Evolutionary conservation across 2,329 filamentous ascomycete genomes (phyloP), one percentile per base, ranked within the genome.

Genomic region (Aspergillus sp.): DNA sequence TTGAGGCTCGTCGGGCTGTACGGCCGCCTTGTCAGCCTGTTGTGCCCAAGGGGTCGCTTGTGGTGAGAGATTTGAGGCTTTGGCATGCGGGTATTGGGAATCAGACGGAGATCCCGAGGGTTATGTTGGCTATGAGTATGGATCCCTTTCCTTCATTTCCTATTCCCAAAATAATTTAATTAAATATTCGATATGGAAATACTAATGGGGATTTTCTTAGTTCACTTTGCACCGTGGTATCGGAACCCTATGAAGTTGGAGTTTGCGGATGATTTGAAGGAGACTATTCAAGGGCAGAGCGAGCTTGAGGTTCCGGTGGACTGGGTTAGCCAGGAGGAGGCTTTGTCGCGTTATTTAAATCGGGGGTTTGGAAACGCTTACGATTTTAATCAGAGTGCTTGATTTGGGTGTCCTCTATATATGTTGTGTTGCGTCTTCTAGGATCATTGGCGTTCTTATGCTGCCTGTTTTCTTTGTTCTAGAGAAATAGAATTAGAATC

Each of bases 81-180:
- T 82, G 79, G 79, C 80, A 82, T 69, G 79, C 78, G 7, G 79
- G 80, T 0, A 79, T 77, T 71, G 77, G 79, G n/a, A 82, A 82
- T 66, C 61, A 66, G 42, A 73, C 72, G 2, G 59, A 72, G 13
- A 69, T 75, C 3, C 73, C 76, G 19, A 68, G 79, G 40, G 74
- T 82, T 19, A 82, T 82, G 80, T 70, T 80, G 52, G 71, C 69
- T 24, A 68, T 70, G 51, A 68, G 76, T 11, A 67, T 73, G 57
- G 27, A 11, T 30, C 8, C 3, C 27, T 11, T 30, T 11, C 3
- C 27, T 11, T 11, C 27, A 11, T 30, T 30, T 27, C n/a, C n/a
- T n/a, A n/a, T n/a, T n/a, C n/a, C n/a, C n/a, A n/a, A n/a, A n/a
- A n/a, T n/a, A n/a, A n/a, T n/a, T n/a, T n/a, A n/a, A n/a, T n/a